Conservation (phyloP, 1,139 yeast species). For the Diutina rugosa region DNA sequence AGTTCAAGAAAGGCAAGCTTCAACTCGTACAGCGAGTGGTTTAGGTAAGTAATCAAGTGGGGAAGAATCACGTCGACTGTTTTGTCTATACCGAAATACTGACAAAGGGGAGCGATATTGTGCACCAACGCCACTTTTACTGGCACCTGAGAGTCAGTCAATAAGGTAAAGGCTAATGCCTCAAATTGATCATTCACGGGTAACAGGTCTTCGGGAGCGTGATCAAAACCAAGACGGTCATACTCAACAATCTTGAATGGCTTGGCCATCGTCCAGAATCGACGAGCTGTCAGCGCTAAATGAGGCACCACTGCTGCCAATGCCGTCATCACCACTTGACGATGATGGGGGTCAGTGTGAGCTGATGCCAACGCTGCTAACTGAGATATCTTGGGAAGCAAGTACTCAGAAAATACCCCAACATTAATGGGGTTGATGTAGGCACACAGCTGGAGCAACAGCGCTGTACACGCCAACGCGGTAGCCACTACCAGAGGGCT, state of each 20-base stretch:
- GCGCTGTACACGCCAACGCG: conserved; percentile 46
- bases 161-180: conserved; percentile 18
- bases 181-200: background rate
- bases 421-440: conserved; percentile 65
- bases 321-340: background rate
- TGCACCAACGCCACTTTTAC: conserved; percentile 61
- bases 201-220: background rate
- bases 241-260: background rate
- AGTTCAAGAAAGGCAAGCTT: conserved; percentile 61
- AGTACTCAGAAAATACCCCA: conserved; percentile 65
- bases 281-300: conserved; percentile 48
- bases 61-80: conserved; percentile 82
- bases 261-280: conserved; percentile 21
- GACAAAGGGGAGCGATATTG: conserved; percentile 63
- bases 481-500: conserved; percentile 35
- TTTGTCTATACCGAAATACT: conserved; percentile 74
- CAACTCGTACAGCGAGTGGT: conserved; percentile 60
- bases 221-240: background rate
- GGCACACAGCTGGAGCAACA: conserved; percentile 52
- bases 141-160: conserved; percentile 55
- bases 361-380: background rate
- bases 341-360: background rate
- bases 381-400: conserved; percentile 49
- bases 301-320: conserved; percentile 24
- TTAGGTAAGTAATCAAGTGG: conserved; percentile 82